A percentile compares a stretch with the other conserved stretches of the same genome.
phyloP scores from a whole-genome alignment of 352 stramenopile species.

The Phytophthora sojae region DNA sequence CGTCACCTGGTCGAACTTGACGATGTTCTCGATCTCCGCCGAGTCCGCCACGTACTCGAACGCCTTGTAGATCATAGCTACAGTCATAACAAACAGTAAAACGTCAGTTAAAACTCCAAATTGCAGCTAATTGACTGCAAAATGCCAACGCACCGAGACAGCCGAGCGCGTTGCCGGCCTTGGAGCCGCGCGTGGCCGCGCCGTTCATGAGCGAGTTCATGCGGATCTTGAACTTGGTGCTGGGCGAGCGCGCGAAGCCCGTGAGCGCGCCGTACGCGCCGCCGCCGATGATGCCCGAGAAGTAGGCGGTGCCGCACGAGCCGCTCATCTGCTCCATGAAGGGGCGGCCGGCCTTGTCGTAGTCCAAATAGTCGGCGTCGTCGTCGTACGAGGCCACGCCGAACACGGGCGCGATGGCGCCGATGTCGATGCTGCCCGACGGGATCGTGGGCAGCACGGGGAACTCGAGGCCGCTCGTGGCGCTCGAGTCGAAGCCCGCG shows the following conservation, averaged over 20 bases:
- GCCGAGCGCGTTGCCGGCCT: slow-evolving; percentile 84
- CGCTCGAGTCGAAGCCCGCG: slow-evolving; percentile 52
- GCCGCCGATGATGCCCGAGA: slow-evolving; percentile 85
- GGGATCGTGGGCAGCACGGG: slow-evolving; percentile 79
- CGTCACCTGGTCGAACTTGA: slow-evolving; percentile 86
- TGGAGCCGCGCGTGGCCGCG: slow-evolving; percentile 80
- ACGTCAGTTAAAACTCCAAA: slow-evolving; percentile 11
- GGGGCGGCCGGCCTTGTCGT: slow-evolving; percentile 83
- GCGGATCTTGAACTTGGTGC: slow-evolving; percentile 89
- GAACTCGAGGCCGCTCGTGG: slow-evolving; percentile 66
- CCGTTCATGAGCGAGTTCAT: slow-evolving; percentile 92
- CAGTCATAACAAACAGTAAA: not conserved
- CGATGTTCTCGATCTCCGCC: slow-evolving; percentile 81
- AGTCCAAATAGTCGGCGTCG: slow-evolving; percentile 88
- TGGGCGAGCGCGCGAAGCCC: slow-evolving; percentile 77
- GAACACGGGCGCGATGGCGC: slow-evolving; percentile 88
- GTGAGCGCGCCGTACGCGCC: slow-evolving; percentile 71
- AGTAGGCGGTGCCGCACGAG: slow-evolving; percentile 84
- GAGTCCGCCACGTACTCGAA: slow-evolving; percentile 86
- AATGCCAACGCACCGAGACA: slow-evolving; percentile 63
- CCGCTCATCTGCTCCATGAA: slow-evolving; percentile 88
- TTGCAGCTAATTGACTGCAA: not conserved
- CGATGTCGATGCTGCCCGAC: slow-evolving; percentile 81
- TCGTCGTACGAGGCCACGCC: slow-evolving; percentile 81
- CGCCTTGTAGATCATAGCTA: slow-evolving; percentile 89